phyloP scores from a whole-genome alignment of 2,329 filamentous ascomycete genomes.

The Paraconiothyrium sp. region DNA sequence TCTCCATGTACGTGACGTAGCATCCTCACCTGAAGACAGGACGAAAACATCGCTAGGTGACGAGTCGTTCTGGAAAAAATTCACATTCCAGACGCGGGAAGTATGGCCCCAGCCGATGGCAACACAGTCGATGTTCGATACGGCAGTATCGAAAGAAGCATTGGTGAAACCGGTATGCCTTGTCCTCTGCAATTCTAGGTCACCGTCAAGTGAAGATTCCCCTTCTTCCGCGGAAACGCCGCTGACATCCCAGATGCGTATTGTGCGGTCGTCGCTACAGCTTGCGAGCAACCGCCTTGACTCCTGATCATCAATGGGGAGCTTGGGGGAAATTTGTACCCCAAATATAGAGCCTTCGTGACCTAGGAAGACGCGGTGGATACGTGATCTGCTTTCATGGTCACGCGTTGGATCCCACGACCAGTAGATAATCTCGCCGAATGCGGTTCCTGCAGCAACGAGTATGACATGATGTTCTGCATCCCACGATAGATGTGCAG shows the following conservation, averaged over 20 bases:
- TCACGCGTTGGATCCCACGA: constrained; percentile 62
- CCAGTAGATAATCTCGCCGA: constrained; percentile 94
- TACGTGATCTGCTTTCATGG: constrained; percentile 39
- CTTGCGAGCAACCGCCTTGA: constrained; percentile 77
- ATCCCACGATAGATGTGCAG: constrained; percentile 76
- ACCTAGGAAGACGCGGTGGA: constrained; percentile 67
- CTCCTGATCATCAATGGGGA: constrained; percentile 42
- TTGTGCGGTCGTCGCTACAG: constrained; percentile 93
- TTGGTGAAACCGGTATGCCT: constrained; percentile 58
- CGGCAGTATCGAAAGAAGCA: constrained; percentile 33
- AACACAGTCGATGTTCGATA: constrained; percentile 55
- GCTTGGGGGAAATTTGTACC: constrained; percentile 73
- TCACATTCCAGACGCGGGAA: constrained; percentile 89
- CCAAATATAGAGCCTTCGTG: constrained; percentile 97
- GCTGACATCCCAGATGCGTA: constrained; percentile 87
- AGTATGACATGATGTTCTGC: constrained; percentile 66
- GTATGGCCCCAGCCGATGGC: constrained; percentile 84
- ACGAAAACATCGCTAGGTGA: constrained; percentile 57
- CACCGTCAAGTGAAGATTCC: constrained; percentile 35
- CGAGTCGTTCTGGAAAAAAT: constrained; percentile 62
- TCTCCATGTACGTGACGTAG: constrained; percentile 77
- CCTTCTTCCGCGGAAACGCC: constrained; percentile 51
- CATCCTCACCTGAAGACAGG: constrained; percentile 86
- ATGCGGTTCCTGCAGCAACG: constrained; percentile 88
- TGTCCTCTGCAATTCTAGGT: constrained; percentile 33